Conservation (phyloP, 2,329 filamentous ascomycete genomes). For the Epichloe gansuensis region DNA sequence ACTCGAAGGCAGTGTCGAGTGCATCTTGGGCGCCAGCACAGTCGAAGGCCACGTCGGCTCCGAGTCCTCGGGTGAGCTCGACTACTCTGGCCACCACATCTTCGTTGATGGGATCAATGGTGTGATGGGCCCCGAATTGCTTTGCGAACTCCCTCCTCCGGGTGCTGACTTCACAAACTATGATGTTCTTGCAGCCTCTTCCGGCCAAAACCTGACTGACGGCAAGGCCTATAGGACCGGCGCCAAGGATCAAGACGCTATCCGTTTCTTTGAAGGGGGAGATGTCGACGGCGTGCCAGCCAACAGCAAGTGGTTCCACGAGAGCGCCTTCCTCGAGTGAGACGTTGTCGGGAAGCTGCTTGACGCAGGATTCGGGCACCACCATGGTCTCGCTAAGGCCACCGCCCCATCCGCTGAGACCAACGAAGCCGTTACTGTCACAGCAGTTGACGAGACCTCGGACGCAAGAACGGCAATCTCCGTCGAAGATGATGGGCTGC, state of each 20-base stretch:
- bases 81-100: constrained; percentile 32
- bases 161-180: constrained; percentile 32
- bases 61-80: constrained; percentile 33
- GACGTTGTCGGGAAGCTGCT: constrained; percentile 37
- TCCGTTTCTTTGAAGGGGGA: constrained; percentile 26
- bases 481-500: constrained; percentile 47
- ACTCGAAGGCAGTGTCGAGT: constrained; percentile 30
- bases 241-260: constrained; percentile 35
- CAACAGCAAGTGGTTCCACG: constrained; percentile 39
- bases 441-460: constrained; percentile 44
- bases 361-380: constrained; percentile 33
- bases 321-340: constrained; percentile 37
- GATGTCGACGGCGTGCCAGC: constrained; percentile 31
- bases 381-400: constrained; percentile 43
- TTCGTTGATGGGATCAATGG: constrained; percentile 28
- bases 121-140: constrained; percentile 30
- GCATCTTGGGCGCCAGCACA: constrained; percentile 45
- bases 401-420: constrained; percentile 32
- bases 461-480: constrained; percentile 40
- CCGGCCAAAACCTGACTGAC: constrained; percentile 33
- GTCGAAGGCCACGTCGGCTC: constrained; percentile 48
- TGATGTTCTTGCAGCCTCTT: constrained; percentile 32
- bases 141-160: constrained; percentile 28
- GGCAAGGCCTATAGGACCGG: constrained; percentile 35
- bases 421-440: constrained; percentile 26